Evolutionary conservation across 257 asterid genomes (phyloP), one percentile per base, ranked within the genome.

Genomic region (Galeopsis tetrahit): DNA sequence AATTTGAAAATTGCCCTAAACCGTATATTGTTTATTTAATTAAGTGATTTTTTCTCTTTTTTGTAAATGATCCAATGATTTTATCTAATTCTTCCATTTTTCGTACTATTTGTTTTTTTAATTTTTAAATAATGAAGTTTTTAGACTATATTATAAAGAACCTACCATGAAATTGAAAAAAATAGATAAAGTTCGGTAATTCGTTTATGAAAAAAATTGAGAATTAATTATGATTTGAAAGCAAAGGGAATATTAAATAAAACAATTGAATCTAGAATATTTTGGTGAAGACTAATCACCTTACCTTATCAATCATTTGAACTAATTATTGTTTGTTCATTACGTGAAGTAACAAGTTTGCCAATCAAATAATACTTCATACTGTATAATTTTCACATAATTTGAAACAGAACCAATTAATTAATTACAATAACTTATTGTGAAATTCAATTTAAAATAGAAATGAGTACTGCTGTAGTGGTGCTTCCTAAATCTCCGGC

Each of bases 271-370:
- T 36, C 17, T 38, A 43, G n/a, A 62, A 15, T 28, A 32, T 17
- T 64, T 32, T 34, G 8, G 8, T 7, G 0, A 35, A 7, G 4
- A 49, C 5, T 60, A 28, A 13, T 14, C 49, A 21, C 31, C 51
- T 63, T 28, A 6, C 31, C 51, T 63, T 28, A 6, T 32, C 63
- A 57, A 43, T 67, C 38, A 75, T 44, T 66, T 11, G 61, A 38
- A 35, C 34, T 15, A 71, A 48, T 39, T 46, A 48, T 71, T 71
- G 51, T 49, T 49, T 51, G 64, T 51, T 63, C 34, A 7, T 36
- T 63, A 64, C 70, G 76, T 35, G 76, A 61, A 36, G 72, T 48
- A 72, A 62, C 58, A 56, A 57, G 38, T 44, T 66, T 14, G 14
- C 55, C 15, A 14, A 75, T 11, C 58, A 75, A 69, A 53, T 33